Evolutionary conservation across 495 filamentous ascomycete species (phyloP).

Genomic region (Tuber microsphaerosporum): DNA sequence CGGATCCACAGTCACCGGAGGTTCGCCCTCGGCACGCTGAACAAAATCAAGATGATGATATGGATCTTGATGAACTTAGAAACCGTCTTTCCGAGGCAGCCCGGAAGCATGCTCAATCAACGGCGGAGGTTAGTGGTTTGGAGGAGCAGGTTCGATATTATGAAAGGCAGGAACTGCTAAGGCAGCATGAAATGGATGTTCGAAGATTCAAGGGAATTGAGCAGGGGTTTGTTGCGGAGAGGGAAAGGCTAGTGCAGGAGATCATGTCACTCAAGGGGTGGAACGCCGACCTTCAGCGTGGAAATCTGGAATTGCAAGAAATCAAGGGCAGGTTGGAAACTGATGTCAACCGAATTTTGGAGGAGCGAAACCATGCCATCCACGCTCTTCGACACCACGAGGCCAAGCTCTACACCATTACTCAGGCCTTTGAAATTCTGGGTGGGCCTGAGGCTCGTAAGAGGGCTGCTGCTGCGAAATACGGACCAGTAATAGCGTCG

Average conservation of each 20-base stretch:
- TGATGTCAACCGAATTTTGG: conserved; percentile 22
- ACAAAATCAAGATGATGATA: conserved; percentile 31
- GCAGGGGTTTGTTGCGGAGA: conserved; percentile 13
- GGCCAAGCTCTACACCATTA: conserved; percentile 11
- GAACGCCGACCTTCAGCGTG: conserved; percentile 32
- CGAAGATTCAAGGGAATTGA: conserved; percentile 31
- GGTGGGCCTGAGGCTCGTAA: conserved; percentile 2
- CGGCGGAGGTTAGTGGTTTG: conserved; percentile 22
- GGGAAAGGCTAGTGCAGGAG: conserved; percentile 22
- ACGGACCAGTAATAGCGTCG: conserved; percentile 11
- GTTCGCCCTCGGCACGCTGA: conserved; percentile 18
- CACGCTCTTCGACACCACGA: conserved; percentile 11
- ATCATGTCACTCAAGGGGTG: conserved; percentile 24
- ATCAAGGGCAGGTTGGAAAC: conserved; percentile 25
- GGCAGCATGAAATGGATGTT: conserved; percentile 33
- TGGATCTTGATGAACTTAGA: conserved; percentile 30
- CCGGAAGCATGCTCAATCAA: conserved; percentile 25
- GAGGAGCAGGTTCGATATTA: conserved; percentile 24
- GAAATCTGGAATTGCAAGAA: conserved; percentile 36
- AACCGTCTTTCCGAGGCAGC: conserved; percentile 25
- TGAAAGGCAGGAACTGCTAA: conserved; percentile 26
- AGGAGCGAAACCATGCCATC: conserved; percentile 23
- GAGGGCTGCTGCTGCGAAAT: conserved; percentile 13
- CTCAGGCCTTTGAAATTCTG: background rate
- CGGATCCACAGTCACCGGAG: conserved; percentile 24